phyloP scores from a whole-genome alignment of 2,329 filamentous ascomycete species.

The Aureobasidium sp. region DNA sequence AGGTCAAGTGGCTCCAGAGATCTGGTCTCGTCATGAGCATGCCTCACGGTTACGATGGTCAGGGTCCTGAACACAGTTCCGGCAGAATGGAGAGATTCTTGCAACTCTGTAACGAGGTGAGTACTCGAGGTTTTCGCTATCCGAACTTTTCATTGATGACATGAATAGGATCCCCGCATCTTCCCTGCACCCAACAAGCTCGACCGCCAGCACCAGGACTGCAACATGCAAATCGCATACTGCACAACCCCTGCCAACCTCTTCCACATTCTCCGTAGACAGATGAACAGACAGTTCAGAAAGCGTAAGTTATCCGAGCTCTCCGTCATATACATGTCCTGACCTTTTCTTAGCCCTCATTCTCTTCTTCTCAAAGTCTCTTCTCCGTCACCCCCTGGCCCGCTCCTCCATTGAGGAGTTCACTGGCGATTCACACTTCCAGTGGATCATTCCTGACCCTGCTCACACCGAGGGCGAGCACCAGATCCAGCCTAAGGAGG shows the following conservation, averaged over 20 bases:
- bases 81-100: slow-evolving; percentile 95
- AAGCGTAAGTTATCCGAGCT: slow-evolving; percentile 64
- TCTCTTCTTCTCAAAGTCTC: slow-evolving; percentile 96
- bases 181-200: slow-evolving; percentile 86
- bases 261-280: slow-evolving; percentile 92
- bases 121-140: neutral
- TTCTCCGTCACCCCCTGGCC: slow-evolving; percentile 87
- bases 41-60: slow-evolving; percentile 95
- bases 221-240: slow-evolving; percentile 98
- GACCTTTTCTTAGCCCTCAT: slow-evolving; percentile 59
- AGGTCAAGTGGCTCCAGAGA: slow-evolving; percentile 98
- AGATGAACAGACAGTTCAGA: slow-evolving; percentile 98
- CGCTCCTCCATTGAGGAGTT: slow-evolving; percentile 89
- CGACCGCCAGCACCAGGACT: slow-evolving; percentile 96
- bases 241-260: slow-evolving; percentile 94
- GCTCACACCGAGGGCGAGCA: slow-evolving; percentile 62
- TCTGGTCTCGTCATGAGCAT: slow-evolving; percentile 94
- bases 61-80: slow-evolving; percentile 97
- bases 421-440: slow-evolving; percentile 83
- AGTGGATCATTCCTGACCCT: slow-evolving; percentile 90
- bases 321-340: slow-evolving; percentile 11
- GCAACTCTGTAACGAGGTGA: slow-evolving; percentile 81
- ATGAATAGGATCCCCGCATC: slow-evolving; percentile 67
- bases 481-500: slow-evolving; percentile 66
- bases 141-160: neutral